Conservation (phyloP, 768 basidiomycete species). For the Favolaschia claudopus region DNA sequence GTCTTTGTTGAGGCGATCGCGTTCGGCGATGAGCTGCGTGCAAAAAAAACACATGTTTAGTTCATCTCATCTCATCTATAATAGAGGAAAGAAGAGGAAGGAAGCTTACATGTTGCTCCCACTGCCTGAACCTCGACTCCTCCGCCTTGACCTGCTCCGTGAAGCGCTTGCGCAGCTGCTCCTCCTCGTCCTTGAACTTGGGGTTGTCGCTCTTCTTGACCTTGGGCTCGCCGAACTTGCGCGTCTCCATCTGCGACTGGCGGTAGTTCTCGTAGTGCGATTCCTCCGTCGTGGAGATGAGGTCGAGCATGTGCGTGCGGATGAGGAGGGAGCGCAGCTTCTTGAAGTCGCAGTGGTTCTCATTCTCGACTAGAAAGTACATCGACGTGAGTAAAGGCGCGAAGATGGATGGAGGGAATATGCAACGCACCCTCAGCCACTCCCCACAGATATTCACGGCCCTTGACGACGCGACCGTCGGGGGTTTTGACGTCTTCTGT, state of each 20-base stretch:
- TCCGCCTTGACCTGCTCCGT: conserved; percentile 99
- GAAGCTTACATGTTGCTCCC: conserved; percentile 92
- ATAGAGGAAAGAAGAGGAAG: conserved; percentile 1
- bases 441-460: conserved; percentile 99
- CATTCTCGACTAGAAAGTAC: conserved; percentile 84
- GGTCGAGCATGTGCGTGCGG: conserved; percentile 97
- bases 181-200: conserved; percentile 99
- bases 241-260: conserved; percentile 99
- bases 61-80: too few species aligned
- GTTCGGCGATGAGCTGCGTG: conserved; percentile 91
- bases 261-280: conserved; percentile 98
- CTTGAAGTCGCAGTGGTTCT: conserved; percentile 99
- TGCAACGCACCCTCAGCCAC: conserved; percentile 88
- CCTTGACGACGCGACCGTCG: conserved; percentile 94
- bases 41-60: conserved; percentile 28
- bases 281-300: conserved; percentile 96
- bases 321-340: conserved; percentile 95
- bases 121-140: conserved; percentile 96
- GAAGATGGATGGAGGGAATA: neutral
- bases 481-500: conserved; percentile 92
- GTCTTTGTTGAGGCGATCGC: conserved; percentile 99
- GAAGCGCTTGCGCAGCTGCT: conserved; percentile 94
- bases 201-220: conserved; percentile 99
- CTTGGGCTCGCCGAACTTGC: conserved; percentile 98
- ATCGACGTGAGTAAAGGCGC: neutral